Evolutionary conservation across 345 rosid genomes (phyloP).

Genomic region (Barbarea vulgaris): DNA sequence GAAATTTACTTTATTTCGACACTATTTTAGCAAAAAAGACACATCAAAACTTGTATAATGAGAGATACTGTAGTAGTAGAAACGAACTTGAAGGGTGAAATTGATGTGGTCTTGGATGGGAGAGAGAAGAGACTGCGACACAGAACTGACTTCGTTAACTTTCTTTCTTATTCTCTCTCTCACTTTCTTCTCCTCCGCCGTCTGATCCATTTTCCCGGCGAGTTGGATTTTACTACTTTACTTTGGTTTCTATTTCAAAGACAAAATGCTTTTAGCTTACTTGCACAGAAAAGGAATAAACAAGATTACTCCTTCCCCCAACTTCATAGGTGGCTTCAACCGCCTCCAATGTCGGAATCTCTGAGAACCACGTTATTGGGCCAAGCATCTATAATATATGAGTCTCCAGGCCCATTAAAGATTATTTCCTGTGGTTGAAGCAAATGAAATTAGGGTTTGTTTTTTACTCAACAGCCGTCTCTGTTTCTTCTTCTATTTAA

Average conservation of each 20-base stretch:
- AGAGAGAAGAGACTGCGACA: conserved; percentile 73
- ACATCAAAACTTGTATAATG: background rate
- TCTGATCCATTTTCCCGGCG: conserved; percentile 55
- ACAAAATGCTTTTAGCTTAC: too few relatives aligned
- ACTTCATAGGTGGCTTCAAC: conserved; percentile 16
- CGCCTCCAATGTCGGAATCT: conserved; percentile 22
- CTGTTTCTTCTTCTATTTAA: conserved; percentile 27
- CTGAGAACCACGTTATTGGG: conserved; percentile 16
- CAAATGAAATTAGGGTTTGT: conserved; percentile 25
- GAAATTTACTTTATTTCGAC: background rate
- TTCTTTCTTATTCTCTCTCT: conserved; percentile 69
- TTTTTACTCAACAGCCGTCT: background rate
- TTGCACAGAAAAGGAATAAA: too few relatives aligned
- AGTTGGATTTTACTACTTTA: conserved; percentile 38
- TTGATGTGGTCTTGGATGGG: conserved; percentile 85
- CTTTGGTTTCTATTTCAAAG: background rate
- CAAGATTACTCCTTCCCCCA: conserved; percentile 18
- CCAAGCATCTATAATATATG: background rate
- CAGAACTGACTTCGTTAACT: conserved; percentile 64
- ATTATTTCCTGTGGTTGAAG: background rate
- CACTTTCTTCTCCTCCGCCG: conserved; percentile 61
- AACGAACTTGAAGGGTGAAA: conserved; percentile 82
- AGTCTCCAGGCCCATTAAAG: background rate
- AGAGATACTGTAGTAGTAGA: background rate
- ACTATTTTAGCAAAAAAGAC: background rate